Evolutionary conservation across 176 grass and related monocot genomes (phyloP), one percentile per base, ranked within the genome.

Genomic region (Bonia amplexicaulis): DNA sequence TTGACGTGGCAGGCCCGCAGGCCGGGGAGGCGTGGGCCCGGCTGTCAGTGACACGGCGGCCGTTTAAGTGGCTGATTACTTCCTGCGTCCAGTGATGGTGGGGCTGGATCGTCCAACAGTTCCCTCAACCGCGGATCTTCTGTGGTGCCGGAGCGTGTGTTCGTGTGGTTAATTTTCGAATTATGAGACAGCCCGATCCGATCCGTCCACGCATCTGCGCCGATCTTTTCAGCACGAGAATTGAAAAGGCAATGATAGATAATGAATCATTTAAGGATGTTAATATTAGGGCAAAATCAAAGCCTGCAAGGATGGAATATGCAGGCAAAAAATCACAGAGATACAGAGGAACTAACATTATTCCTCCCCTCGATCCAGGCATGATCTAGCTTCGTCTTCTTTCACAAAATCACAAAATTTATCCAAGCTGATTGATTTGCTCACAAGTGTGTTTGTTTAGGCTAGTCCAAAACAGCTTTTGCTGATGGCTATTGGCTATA

Each of bases 331-430:
- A 9, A 64, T 11, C 64, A 25, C 46, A 2, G 12, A 39, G 78
- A 66, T 90, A 37, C 88, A 9, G 7, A 6, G 40, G 83, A 71
- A 85, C 81, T 85, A 66, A 76, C 62, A 70, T 41, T 82, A 78
- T 82, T 73, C 88, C 78, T 81, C 53, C 63, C 37, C 70, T 12
- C 7, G 7, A 42, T 2, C 23, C n/a, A 20, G 10, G 65, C 2
- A 6, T 22, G 9, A 44, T 15, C 47, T 45, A 44, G 22, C 47
- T 45, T 2, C 27, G 10, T 17, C 22, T 69, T 80, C 82, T 61
- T 29, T 12, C 60, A 85, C 61, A 64, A 75, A 71, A 79, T 49
- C 47, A 12, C 42, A 53, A 8, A 7, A 16, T 31, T 12, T 35
- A 39, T 48, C 75, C 20, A 4, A 5, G 41, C 41, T 42, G 41